phyloP scores from a whole-genome alignment of 1,284 basidiomycete genomes.

The Cutaneotrichosporon mucoides region DNA sequence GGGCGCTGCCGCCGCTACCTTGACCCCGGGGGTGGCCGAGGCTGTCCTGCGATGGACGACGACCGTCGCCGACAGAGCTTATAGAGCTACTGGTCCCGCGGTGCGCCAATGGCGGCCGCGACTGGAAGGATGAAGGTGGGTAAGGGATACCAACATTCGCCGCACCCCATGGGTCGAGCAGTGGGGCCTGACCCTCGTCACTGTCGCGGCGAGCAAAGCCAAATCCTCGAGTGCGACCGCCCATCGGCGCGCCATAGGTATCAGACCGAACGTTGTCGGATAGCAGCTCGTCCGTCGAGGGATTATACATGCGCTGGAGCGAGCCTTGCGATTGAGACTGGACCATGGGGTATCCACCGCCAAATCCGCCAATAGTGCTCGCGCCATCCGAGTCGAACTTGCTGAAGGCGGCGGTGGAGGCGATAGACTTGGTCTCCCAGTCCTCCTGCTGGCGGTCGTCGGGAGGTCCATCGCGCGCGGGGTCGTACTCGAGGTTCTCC shows the following conservation, averaged over 20 bases:
- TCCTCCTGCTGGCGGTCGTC: conserved; percentile 27
- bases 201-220: neutral
- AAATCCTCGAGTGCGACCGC: neutral
- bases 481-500: conserved; percentile 50
- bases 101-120: neutral
- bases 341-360: neutral
- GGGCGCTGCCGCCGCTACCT: conserved; percentile 1
- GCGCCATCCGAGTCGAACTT: conserved; percentile 1
- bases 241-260: neutral
- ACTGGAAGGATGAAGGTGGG: conserved; percentile 2
- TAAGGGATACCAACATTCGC: conserved; percentile 6
- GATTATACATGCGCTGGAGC: conserved; percentile 16
- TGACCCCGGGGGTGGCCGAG: neutral
- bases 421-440: conserved; percentile 43
- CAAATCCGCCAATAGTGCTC: neutral
- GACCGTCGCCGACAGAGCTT: neutral
- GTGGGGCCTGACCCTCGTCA: conserved; percentile 3
- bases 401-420: conserved; percentile 26
- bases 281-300: conserved; percentile 40
- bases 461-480: conserved; percentile 33
- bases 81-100: neutral
- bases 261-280: neutral
- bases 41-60: neutral
- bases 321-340: neutral
- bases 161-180: conserved; percentile 9